Evolutionary conservation across 371 early-diverging fungal species (phyloP).

Genomic region (Mortierella sp.): DNA sequence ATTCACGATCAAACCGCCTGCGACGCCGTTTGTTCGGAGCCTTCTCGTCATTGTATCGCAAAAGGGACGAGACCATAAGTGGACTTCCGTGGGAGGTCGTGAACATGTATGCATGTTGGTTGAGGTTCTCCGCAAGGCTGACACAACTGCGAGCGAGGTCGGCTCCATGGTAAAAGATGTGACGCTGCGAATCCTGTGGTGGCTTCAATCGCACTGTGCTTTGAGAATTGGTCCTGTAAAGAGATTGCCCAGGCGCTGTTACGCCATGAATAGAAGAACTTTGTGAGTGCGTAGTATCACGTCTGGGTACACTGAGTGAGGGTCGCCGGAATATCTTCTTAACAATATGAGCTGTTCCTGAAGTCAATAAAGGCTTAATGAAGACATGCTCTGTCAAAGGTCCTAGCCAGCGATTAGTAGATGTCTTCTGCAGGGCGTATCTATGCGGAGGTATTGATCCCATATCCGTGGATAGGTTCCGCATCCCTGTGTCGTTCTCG

Average conservation of each 20-base stretch:
- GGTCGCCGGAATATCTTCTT: conserved; percentile 41
- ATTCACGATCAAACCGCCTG: conserved; percentile 46
- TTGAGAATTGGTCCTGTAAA: conserved; percentile 8
- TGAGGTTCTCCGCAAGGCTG: conserved; percentile 46
- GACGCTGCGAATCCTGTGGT: conserved; percentile 29
- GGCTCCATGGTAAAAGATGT: conserved; percentile 37
- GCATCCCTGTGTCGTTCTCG: conserved; percentile 19
- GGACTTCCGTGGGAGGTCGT: conserved; percentile 48
- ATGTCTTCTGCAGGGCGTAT: conserved; percentile 16
- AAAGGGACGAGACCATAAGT: conserved; percentile 32
- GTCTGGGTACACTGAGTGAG: conserved; percentile 23
- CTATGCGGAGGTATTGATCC: conserved; percentile 5
- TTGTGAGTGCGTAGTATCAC: conserved; percentile 19
- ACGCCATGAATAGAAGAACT: conserved; percentile 5
- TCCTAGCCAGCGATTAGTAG: conserved; percentile 45
- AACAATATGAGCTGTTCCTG: conserved; percentile 45
- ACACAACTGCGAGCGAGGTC: conserved; percentile 30
- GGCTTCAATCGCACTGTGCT: conserved; percentile 4
- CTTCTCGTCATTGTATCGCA: conserved; percentile 46
- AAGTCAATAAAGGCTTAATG: conserved; percentile 33
- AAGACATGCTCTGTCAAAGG: conserved; percentile 42
- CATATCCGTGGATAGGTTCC: conserved; percentile 5
- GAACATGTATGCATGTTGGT: conserved; percentile 48
- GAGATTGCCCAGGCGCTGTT: conserved; percentile 7
- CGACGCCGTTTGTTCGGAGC: conserved; percentile 45